Percentiles rank a stretch among this genome's conserved stretches.
Evolutionary conservation across 768 basidiomycete genomes (phyloP).

Genomic region (Auricularia cornea): DNA sequence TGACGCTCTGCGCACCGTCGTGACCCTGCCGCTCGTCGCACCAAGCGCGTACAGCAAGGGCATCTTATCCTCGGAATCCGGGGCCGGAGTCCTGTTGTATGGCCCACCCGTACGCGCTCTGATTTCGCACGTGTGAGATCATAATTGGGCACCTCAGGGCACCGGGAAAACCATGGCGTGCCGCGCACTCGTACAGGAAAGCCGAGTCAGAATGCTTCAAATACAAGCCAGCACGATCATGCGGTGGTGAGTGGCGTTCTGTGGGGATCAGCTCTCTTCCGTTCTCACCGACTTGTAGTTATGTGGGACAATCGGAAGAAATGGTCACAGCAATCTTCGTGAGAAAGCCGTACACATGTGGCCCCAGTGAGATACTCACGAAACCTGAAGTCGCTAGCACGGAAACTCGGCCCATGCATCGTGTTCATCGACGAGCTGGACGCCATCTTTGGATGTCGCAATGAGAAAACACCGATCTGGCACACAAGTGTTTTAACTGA

Average conservation of each 20-base stretch:
- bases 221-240: constrained; percentile 21
- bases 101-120: constrained; percentile 19
- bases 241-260: constrained; percentile 16
- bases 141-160: constrained; percentile 8
- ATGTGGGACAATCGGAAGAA: constrained; percentile 14
- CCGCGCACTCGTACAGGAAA: constrained; percentile 29
- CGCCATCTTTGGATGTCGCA: constrained; percentile 26
- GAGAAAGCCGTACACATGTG: constrained; percentile 5
- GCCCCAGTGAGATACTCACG: constrained; percentile 7
- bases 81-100: constrained; percentile 28
- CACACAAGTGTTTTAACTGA: constrained; percentile 20
- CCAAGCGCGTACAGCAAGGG: constrained; percentile 29
- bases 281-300: neutral
- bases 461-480: constrained; percentile 18
- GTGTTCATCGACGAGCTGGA: constrained; percentile 35
- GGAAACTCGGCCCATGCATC: constrained; percentile 30
- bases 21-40: constrained; percentile 29
- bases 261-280: neutral
- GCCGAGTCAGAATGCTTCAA: constrained; percentile 31
- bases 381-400: constrained; percentile 24
- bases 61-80: constrained; percentile 24
- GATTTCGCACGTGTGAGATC: neutral
- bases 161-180: constrained; percentile 29
- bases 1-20: constrained; percentile 29
- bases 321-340: constrained; percentile 12